phyloP scores from a whole-genome alignment of 2,329 filamentous ascomycete species.

The Didymella exigua region DNA sequence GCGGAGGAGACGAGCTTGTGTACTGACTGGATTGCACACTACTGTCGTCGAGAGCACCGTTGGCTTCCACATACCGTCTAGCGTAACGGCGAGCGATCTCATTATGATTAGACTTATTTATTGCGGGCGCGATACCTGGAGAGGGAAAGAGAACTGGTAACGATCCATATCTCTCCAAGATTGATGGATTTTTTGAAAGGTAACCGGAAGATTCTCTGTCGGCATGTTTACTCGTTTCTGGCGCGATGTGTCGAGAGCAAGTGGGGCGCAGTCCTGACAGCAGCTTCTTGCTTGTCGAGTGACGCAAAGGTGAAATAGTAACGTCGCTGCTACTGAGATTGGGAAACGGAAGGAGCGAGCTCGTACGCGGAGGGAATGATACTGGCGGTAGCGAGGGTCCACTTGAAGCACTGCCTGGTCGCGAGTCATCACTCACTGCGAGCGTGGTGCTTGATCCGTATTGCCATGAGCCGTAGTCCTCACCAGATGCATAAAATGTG shows the following conservation, averaged over 20 bases:
- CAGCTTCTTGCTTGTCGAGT: not conserved
- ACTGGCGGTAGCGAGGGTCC: not conserved
- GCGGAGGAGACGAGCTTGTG: not conserved
- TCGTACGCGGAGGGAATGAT: not conserved
- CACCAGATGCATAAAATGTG: not conserved
- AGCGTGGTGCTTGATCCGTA: not conserved
- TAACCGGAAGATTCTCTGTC: not conserved
- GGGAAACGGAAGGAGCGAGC: not conserved
- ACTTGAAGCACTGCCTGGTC: not conserved
- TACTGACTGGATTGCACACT: not conserved
- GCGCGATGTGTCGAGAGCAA: not conserved
- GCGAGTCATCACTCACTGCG: not conserved
- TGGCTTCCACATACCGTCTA: not conserved
- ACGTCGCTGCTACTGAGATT: not conserved
- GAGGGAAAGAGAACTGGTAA: conserved; percentile 17
- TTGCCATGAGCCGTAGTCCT: not conserved
- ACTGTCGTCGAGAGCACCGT: not conserved
- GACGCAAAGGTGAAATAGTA: too few species aligned
- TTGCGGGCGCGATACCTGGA: conserved; percentile 2
- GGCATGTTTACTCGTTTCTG: not conserved
- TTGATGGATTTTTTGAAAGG: not conserved
- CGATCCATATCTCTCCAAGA: not conserved
- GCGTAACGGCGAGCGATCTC: not conserved
- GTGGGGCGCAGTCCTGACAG: not conserved
- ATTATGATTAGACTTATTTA: not conserved